These are phyloP conservation scores for Calonectria pteridis DNA, from an alignment of 2,329 filamentous ascomycete genomes.

Conservation along the genomic window DNA sequence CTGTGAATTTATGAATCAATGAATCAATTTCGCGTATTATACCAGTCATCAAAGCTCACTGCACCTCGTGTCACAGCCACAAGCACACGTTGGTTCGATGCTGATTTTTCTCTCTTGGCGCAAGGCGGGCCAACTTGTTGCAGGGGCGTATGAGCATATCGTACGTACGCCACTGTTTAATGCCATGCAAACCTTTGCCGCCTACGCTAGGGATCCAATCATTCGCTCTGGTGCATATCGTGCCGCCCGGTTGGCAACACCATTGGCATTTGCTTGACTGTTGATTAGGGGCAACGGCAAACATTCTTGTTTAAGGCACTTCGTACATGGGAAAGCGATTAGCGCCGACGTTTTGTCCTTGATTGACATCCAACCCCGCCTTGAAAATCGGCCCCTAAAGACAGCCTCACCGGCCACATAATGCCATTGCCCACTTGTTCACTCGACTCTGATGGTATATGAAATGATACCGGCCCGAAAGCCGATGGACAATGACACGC, in stretches of 20 bases:
- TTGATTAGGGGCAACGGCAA: slow-evolving; percentile 1
- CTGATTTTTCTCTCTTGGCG: neutral
- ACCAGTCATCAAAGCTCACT: slow-evolving; percentile 16
- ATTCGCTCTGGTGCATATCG: slow-evolving; percentile 10
- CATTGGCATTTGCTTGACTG: slow-evolving; percentile 19
- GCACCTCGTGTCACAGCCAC: slow-evolving; percentile 15
- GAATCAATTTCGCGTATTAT: neutral
- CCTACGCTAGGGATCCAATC: slow-evolving; percentile 20
- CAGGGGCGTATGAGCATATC: slow-evolving; percentile 4
- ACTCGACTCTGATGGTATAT: neutral
- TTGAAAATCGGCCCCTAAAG: neutral
- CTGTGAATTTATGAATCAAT: neutral
- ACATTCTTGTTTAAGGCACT: neutral
- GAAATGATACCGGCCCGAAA: slow-evolving; percentile 27
- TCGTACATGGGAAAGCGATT: neutral
- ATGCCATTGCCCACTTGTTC: slow-evolving; percentile 5
- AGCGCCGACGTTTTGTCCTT: neutral
- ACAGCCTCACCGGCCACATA: neutral
- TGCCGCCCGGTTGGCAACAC: slow-evolving; percentile 4
- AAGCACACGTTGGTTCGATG: slow-evolving; percentile 12
- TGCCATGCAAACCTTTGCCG: slow-evolving; percentile 14
- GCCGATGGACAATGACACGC: slow-evolving; percentile 18
- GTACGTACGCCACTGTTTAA: slow-evolving; percentile 3
- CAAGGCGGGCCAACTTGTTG: slow-evolving; percentile 1
- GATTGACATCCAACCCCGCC: neutral